Evolutionary conservation across 768 basidiomycete species (phyloP), one percentile per base, ranked within the genome.

Genomic region (Crucibulum laeve): DNA sequence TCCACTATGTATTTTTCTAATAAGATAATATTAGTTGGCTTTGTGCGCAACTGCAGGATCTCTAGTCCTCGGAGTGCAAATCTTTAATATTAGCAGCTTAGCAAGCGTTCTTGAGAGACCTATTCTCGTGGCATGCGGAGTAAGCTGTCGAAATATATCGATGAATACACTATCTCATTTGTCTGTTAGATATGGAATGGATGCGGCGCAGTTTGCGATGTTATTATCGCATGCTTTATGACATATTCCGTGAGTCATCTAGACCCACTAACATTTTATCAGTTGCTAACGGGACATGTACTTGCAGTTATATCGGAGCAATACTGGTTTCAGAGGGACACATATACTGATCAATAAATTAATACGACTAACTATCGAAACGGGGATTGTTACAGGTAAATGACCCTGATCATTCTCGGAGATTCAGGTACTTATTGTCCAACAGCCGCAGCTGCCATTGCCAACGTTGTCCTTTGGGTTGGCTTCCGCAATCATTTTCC

Each of bases 341-440:
- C 53, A 57, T 18, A 39, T 52, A 3, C 51, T 59, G 25, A 54
- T 65, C 4, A 53, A 56, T 11, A 53, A 57, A 25, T 50, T 65
- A 5, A 55, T 64, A n/a, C 57, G 61, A n/a, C 47, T 67, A 32
- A 61, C 58, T 0, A 57, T 67, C n/a, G 65, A 69, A 46, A 69
- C 68, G 5, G 65, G 66, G 4, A 44, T 53, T 3, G 32, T 59
- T 13, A 67, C 65, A 36, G 62, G 64, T 64, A 21, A 21, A 13
- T 37, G 5, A 19, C 11, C 11, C 14, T 10, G 10, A 19, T 21
- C n/a, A 37, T 3, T 19, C 2, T n/a, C 10, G 35, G 19, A 3
- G 4, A 15, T 32, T 15, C 30, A 13, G 30, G 14, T 14, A 37
- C 18, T 37, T 37, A 37, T 37, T 13, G 14, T 14, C 8, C 23